Percentiles rank a stretch among this genome's conserved stretches.
These are phyloP conservation scores for Phytophthora pinifolia DNA, from an alignment of 352 stramenopile genomes.

Conservation along the genomic window DNA sequence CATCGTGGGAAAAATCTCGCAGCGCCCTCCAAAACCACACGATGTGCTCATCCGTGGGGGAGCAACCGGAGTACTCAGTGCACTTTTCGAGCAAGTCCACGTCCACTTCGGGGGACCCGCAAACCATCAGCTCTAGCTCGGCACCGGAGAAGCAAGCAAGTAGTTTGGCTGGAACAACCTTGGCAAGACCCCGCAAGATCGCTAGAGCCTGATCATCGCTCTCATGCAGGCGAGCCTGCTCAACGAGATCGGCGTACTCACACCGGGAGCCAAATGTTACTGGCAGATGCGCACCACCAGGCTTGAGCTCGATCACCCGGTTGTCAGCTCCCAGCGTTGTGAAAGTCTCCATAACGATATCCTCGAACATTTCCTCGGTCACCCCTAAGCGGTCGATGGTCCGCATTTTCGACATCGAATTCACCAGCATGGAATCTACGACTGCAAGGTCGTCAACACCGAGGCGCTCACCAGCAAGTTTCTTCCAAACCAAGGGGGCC, in stretches of 20 bases:
- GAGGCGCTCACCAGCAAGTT: slow-evolving; percentile 73
- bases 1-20: slow-evolving; percentile 74
- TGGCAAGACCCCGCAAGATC: slow-evolving; percentile 63
- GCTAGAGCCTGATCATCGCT: slow-evolving; percentile 55
- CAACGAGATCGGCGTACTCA: slow-evolving; percentile 83
- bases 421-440: slow-evolving; percentile 88
- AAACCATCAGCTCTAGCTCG: slow-evolving; percentile 86
- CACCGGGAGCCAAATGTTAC: slow-evolving; percentile 82
- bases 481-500: slow-evolving; percentile 89
- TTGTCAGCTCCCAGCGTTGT: slow-evolving; percentile 88
- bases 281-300: slow-evolving; percentile 51
- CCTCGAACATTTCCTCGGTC: slow-evolving; percentile 86
- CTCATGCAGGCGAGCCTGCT: slow-evolving; percentile 79
- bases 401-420: slow-evolving; percentile 85
- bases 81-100: slow-evolving; percentile 77
- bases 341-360: slow-evolving; percentile 92
- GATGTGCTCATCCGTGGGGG: slow-evolving; percentile 69
- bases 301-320: slow-evolving; percentile 69
- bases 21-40: slow-evolving; percentile 88
- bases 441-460: slow-evolving; percentile 79
- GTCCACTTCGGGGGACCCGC: slow-evolving; percentile 79
- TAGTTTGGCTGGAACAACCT: slow-evolving; percentile 72
- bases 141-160: slow-evolving; percentile 79
- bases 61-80: slow-evolving; percentile 89
- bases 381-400: slow-evolving; percentile 78